Percentiles rank a stretch among this genome's conserved stretches.
phyloP scores from a whole-genome alignment of 2,329 filamentous ascomycete genomes.

The Trichoderma atroviride region DNA sequence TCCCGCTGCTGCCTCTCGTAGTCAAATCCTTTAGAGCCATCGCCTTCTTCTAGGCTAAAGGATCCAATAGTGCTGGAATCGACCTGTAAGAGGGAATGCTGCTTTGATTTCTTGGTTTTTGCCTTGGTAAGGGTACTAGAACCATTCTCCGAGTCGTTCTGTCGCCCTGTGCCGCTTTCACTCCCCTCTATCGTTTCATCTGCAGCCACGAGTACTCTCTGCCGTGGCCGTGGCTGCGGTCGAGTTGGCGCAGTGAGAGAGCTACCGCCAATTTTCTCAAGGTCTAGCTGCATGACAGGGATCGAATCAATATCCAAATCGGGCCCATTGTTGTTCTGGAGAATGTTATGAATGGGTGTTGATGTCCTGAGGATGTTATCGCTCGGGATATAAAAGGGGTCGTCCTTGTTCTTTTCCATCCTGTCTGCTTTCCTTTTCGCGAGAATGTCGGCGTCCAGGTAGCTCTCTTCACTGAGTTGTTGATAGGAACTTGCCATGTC shows the following conservation, averaged over 20 bases:
- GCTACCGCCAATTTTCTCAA: conserved; percentile 55
- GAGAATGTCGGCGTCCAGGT: conserved; percentile 72
- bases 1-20: conserved; percentile 71
- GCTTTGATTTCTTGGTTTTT: conserved; percentile 57
- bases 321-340: conserved; percentile 71
- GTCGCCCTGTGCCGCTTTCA: conserved; percentile 49
- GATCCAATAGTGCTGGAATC: conserved; percentile 81
- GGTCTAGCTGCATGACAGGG: conserved; percentile 89
- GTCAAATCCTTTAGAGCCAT: conserved; percentile 50
- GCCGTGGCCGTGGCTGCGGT: conserved; percentile 50
- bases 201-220: conserved; percentile 67
- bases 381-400: conserved; percentile 86
- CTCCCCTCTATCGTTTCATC: conserved; percentile 71
- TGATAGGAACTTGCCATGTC: conserved; percentile 59
- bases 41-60: conserved; percentile 67
- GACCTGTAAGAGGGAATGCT: conserved; percentile 72
- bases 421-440: conserved; percentile 76
- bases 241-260: conserved; percentile 39
- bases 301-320: conserved; percentile 92
- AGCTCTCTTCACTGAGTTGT: conserved; percentile 63
- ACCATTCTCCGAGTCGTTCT: conserved; percentile 59
- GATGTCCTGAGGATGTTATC: conserved; percentile 62
- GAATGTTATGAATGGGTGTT: conserved; percentile 78
- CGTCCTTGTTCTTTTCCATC: conserved; percentile 81
- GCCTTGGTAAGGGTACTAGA: conserved; percentile 53